Percentiles rank a stretch among this genome's conserved stretches.
Evolutionary conservation across 2,329 filamentous ascomycete genomes (phyloP).

Genomic region (Colletotrichum lini): DNA sequence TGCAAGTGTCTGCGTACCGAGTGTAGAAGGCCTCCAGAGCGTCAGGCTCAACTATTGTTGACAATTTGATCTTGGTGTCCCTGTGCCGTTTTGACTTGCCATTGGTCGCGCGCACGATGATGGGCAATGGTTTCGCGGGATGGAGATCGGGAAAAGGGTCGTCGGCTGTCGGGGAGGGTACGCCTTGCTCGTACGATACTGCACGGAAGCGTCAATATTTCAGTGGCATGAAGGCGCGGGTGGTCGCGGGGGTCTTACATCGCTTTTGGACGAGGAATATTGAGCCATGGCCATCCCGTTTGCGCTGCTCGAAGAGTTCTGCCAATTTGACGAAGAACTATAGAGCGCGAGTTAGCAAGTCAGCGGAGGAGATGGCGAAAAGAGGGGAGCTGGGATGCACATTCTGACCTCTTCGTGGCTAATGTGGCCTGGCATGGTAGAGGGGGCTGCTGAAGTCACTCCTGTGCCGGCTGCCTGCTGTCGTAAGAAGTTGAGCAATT

Average conservation of each 20-base stretch:
- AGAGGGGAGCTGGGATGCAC: not conserved
- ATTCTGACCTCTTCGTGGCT: conserved; percentile 71
- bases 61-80: conserved; percentile 78
- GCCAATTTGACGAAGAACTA: conserved; percentile 82
- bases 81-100: conserved; percentile 75
- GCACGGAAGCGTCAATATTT: conserved; percentile 10
- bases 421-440: conserved; percentile 61
- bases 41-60: conserved; percentile 84
- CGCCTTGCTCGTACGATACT: conserved; percentile 63
- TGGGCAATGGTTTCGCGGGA: conserved; percentile 72
- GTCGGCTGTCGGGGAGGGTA: conserved; percentile 56
- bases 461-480: not conserved
- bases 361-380: conserved; percentile 14
- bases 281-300: conserved; percentile 79
- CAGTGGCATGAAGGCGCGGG: not conserved
- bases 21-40: conserved; percentile 86
- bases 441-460: not conserved
- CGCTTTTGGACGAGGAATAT: conserved; percentile 85
- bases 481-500: not conserved
- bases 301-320: conserved; percentile 77
- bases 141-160: conserved; percentile 73
- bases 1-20: conserved; percentile 91
- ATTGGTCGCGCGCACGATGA: conserved; percentile 89
- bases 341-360: not conserved
- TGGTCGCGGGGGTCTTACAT: conserved; percentile 61